Evolutionary conservation across 192 early-diverging fungal species (phyloP), one percentile per base, ranked within the genome.

Genomic region (Coemansia sp.): DNA sequence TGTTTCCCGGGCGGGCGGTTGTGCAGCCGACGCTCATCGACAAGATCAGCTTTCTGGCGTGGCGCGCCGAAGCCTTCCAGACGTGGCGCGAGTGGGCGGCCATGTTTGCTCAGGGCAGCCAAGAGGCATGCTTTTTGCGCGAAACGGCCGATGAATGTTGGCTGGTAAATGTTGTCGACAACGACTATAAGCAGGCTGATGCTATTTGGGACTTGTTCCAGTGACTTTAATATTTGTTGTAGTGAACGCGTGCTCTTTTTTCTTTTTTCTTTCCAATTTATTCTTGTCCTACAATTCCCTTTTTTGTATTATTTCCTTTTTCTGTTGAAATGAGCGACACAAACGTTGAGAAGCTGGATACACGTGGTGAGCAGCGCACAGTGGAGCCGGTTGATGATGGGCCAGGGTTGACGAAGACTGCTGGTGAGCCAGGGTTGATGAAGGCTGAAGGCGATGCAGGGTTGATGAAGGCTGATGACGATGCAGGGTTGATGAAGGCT

Each of bases 11-110:
- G 48, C 90, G 93, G 50, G 92, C 96, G 65, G 89, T 99, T 52
- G 83, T 98, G 20, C 95, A 99, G 79, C 94, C 96, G 5, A 97
- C 97, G 15, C 82, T 96, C 50, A 94, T 99, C n/a, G 97, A 99
- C 64, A 72, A 88, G 58, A 85, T 82, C 48, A 89, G 85, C 49
- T 99, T 99, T 72, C 82, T 94, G 79, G 93, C 97, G 2, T 99
- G 97, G 97, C 93, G 83, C 70, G 92, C 95, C 37, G 97, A 99
- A 72, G 97, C 95, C 5, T 97, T 94, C 70, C 88, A 88, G 56
- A 77, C 95, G 9, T 99, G 97, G 96, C 78, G 81, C 40, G 86
- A 94, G 77, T 99, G 96, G 97, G 87, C 88, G 0, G 64, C 64
- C 10, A 82, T 93, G 64, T 95, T 93, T 66, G 79, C 84, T 3